Evolutionary conservation across 768 basidiomycete species (phyloP).

Genomic region (Sarcodon sp.): DNA sequence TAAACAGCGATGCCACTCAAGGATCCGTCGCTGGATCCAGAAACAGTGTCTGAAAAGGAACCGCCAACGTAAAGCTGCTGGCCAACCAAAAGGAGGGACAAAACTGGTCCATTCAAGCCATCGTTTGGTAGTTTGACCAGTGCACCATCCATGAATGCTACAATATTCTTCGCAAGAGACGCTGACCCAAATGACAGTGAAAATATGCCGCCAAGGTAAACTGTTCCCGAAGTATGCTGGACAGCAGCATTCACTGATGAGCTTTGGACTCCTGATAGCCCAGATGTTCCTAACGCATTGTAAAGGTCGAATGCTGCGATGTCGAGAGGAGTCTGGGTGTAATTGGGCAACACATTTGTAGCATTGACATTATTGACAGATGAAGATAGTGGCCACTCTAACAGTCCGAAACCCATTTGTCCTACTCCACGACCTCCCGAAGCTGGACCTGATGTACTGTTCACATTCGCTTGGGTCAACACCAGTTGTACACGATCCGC

Average conservation of each 20-base stretch:
- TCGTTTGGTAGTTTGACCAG: constrained; percentile 39
- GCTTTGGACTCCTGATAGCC: constrained; percentile 19
- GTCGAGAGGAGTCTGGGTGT: constrained; percentile 59
- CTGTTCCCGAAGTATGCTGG: constrained; percentile 49
- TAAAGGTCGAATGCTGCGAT: constrained; percentile 47
- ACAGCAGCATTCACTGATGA: constrained; percentile 39
- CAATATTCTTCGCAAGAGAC: constrained; percentile 55
- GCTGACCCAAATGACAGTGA: constrained; percentile 41
- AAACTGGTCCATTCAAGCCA: constrained; percentile 75
- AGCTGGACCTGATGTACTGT: constrained; percentile 17
- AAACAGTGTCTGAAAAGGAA: constrained; percentile 59
- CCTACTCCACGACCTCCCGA: constrained; percentile 19
- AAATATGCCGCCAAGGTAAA: constrained; percentile 76
- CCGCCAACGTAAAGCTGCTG: constrained; percentile 80
- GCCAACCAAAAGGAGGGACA: constrained; percentile 47
- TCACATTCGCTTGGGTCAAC: constrained; percentile 45
- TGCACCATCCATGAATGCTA: constrained; percentile 49
- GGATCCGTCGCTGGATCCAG: constrained; percentile 35
- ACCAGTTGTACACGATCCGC: constrained; percentile 79
- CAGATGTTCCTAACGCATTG: constrained; percentile 39
- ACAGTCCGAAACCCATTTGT: constrained; percentile 65
- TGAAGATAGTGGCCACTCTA: constrained; percentile 67
- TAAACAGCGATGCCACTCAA: constrained; percentile 60
- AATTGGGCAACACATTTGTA: constrained; percentile 48
- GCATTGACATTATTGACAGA: constrained; percentile 36